Evolutionary conservation across 192 early-diverging fungal species (phyloP), one percentile per base, ranked within the genome.

Genomic region (Cetraspora pellucida): DNA sequence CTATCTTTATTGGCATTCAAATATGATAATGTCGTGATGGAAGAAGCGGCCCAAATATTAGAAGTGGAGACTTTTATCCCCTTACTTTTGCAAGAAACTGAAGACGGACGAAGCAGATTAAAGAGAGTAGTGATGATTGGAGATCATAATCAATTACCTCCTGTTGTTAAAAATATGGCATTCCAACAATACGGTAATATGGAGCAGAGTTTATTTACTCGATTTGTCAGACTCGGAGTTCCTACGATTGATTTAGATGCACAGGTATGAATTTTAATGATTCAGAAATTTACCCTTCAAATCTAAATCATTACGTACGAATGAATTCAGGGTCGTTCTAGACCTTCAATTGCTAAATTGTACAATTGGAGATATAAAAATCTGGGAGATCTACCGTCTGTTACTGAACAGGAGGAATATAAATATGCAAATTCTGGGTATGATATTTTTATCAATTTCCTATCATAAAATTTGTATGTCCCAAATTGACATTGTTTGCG

Each of bases 31-130:
- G 91, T 99, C 19, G 87, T 99, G 30, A 96, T 99, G 92, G 98
- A 99, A 84, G 98, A 99, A 80, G 91, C 95, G 1, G 97, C 94
- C 14, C 96, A 98, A 80, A 90, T 98, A 25, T 80, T 98, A 14
- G 97, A 99, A 79, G 91, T 99, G 11, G 97, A 98, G 77, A 90
- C 96, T 14, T 93, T 98, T 75, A 94, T 99, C 27, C 97, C 98
- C 10, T 83, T 99, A 80, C 77, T 94, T 45, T 81, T 99, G 7
- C 96, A 97, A 82, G 90, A 84, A 66, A 85, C 88, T 7, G 86
- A 92, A 46, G 87, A 85, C 79, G 88, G 87, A 10, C 77, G 76
- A 77, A 91, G 80, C 77, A 89, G 91, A 0, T 81, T 99, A 45
- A 89, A 94, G 82, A 92, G 98, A 16, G 89, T 99, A 8, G 89